Evolutionary conservation across 352 stramenopile genomes (phyloP).

Genomic region (Pythium oligandrum): DNA sequence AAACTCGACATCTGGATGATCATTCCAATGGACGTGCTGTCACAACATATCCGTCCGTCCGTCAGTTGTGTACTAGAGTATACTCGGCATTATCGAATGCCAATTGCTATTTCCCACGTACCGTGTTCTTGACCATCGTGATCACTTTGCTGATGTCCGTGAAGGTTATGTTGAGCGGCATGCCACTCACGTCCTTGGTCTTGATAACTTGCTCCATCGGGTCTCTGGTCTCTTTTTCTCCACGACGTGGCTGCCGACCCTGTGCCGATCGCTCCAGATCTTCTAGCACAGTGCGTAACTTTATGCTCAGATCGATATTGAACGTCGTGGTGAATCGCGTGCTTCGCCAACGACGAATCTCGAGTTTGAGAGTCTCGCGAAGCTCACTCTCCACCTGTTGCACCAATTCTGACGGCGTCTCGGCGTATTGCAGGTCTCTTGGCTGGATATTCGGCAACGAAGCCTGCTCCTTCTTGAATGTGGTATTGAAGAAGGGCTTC

Average conservation of each 20-base stretch:
- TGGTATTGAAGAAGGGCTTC: constrained; percentile 75
- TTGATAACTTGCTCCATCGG: constrained; percentile 14
- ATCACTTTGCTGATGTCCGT: constrained; percentile 81
- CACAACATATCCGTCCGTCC: no score
- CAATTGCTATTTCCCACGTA: constrained; percentile 14
- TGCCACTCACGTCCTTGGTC: constrained; percentile 61
- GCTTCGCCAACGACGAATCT: constrained; percentile 88
- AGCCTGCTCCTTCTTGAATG: constrained; percentile 20
- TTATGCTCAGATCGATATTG: constrained; percentile 78
- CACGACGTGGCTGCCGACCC: constrained; percentile 11
- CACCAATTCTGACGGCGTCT: constrained; percentile 49
- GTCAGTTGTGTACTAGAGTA: no score
- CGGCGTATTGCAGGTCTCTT: constrained; percentile 48
- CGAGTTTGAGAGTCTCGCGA: constrained; percentile 73
- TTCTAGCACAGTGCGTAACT: constrained; percentile 68
- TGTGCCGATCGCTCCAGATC: constrained; percentile 51
- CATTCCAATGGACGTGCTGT: constrained; percentile 87
- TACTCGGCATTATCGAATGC: no score
- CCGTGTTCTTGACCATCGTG: constrained; percentile 79
- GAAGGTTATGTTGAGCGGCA: constrained; percentile 87
- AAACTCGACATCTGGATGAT: constrained; percentile 86
- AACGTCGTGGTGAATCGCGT: constrained; percentile 80
- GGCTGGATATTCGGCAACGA: constrained; percentile 47
- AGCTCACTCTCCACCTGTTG: constrained; percentile 77
- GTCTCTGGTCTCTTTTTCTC: constrained; percentile 6